phyloP scores from a whole-genome alignment of 148 eudicot species.

The Rhododendron williamsianum region DNA sequence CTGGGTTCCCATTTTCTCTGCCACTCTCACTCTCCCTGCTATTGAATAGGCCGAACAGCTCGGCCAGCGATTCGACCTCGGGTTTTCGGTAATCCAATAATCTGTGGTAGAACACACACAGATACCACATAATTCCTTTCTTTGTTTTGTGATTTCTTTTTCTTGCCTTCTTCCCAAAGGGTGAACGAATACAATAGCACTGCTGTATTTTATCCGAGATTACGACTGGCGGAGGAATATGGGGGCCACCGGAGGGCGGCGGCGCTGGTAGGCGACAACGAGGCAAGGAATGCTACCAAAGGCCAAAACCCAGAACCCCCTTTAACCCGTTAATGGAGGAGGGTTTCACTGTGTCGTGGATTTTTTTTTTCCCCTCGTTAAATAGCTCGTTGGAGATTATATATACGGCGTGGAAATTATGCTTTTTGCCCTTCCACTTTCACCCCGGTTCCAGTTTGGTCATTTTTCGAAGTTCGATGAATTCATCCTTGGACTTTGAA shows the following conservation, averaged over 20 bases:
- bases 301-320: slow-evolving; percentile 10
- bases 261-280: neutral
- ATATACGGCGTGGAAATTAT: neutral
- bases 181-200: neutral
- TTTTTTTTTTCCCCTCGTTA: neutral
- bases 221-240: neutral
- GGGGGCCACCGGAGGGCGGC: neutral
- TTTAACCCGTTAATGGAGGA: neutral
- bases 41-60: slow-evolving; percentile 49
- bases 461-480: no score
- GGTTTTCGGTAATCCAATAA: slow-evolving; percentile 81
- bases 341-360: neutral
- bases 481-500: neutral
- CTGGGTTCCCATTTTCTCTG: slow-evolving; percentile 2
- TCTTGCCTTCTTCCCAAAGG: neutral
- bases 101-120: slow-evolving; percentile 91
- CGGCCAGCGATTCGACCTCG: slow-evolving; percentile 80
- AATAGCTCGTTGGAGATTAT: no score
- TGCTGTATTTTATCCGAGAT: neutral
- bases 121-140: slow-evolving; percentile 59
- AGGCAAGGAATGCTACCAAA: neutral
- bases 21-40: slow-evolving; percentile 1
- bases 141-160: neutral
- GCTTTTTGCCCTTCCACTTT: neutral
- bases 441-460: no score